These are phyloP conservation scores for Sporothrix brunneoviolacea DNA, from an alignment of 2,329 filamentous ascomycete genomes.

Conservation along the genomic window DNA sequence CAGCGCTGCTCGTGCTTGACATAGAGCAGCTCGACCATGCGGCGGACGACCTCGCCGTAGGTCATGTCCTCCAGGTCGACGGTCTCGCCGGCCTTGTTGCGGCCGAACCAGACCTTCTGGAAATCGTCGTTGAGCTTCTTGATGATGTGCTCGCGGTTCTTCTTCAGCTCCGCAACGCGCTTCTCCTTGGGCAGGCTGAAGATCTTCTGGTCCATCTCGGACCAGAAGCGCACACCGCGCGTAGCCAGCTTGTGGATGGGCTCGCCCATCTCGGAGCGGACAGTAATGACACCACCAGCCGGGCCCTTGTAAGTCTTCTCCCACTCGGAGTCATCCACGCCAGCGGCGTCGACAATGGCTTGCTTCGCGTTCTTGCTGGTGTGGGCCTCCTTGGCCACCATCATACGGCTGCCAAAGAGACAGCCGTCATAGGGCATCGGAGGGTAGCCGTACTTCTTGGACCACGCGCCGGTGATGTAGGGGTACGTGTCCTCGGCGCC, in stretches of 20 bases:
- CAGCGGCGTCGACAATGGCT: constrained; percentile 79
- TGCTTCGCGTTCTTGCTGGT: constrained; percentile 84
- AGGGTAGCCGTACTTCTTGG: constrained; percentile 77
- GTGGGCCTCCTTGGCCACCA: constrained; percentile 88
- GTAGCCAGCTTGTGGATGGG: constrained; percentile 98
- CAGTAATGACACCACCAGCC: constrained; percentile 90
- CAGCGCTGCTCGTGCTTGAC: constrained; percentile 85
- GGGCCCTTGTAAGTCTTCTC: constrained; percentile 89
- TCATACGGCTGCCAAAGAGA: constrained; percentile 86
- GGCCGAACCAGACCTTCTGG: constrained; percentile 95
- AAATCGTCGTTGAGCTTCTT: constrained; percentile 94
- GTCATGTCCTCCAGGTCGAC: constrained; percentile 95
- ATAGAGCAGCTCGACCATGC: constrained; percentile 85
- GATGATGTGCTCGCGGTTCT: constrained; percentile 85
- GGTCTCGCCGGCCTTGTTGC: constrained; percentile 70
- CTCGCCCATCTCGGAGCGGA: constrained; percentile 98
- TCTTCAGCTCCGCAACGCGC: constrained; percentile 78
- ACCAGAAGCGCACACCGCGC: constrained; percentile 92
- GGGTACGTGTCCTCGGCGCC: constrained; percentile 86
- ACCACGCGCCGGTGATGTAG: constrained; percentile 85
- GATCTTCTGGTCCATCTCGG: constrained; percentile 98
- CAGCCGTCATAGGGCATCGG: constrained; percentile 93
- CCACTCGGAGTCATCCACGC: constrained; percentile 77
- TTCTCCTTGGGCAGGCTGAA: constrained; percentile 95
- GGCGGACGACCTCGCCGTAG: constrained; percentile 77